Evolutionary conservation across 1,139 yeast species (phyloP), one percentile per base, ranked within the genome.

Genomic region (Ogataea hybrid): DNA sequence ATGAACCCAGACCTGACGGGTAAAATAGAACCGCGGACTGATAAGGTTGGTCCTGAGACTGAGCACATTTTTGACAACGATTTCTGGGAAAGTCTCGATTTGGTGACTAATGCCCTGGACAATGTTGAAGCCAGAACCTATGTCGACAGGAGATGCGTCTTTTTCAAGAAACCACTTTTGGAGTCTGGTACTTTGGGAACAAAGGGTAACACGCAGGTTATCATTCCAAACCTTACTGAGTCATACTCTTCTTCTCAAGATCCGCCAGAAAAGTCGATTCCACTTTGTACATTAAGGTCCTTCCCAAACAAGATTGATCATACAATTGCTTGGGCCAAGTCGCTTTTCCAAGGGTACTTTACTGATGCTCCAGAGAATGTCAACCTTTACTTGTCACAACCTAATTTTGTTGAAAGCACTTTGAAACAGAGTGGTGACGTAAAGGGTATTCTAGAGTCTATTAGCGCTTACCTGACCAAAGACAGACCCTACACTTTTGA

Each of bases 131-230:
- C 98, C 12, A 84, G 99, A 72, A 86, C 96, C 8, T 92, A 92
- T 62, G 96, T 92, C 49, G 99, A 92, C 63, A 84, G 96, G 64
- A 86, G 97, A 62, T 92, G 98, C 70, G 89, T 92, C 41, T 89
- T 89, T 63, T 92, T 77, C 78, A 79, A 81, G 61, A 90, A 90
- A 67, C 89, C 98, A 23, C 75, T 92, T 56, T 75, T 92, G 52
- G 99, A 92, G 69, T 85, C 96, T 11, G 99, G 99, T 50, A 92
- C 99, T 34, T 76, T 92, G 57, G 99, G 99, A 53, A 92, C 98
- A 22, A 92, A 94, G 69, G 98, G 98, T 65, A 92, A 92, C 62
- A 92, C 96, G 20, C 99, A 92, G 71, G 97, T 94, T 35, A 84
- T 92, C 42, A 80, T 89, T 59, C 99, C 99, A 48, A 77, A 80